A percentile compares a stretch with the other conserved stretches of the same genome.
Evolutionary conservation across 2,329 filamentous ascomycete species (phyloP).

Genomic region (Monosporascus sp.): DNA sequence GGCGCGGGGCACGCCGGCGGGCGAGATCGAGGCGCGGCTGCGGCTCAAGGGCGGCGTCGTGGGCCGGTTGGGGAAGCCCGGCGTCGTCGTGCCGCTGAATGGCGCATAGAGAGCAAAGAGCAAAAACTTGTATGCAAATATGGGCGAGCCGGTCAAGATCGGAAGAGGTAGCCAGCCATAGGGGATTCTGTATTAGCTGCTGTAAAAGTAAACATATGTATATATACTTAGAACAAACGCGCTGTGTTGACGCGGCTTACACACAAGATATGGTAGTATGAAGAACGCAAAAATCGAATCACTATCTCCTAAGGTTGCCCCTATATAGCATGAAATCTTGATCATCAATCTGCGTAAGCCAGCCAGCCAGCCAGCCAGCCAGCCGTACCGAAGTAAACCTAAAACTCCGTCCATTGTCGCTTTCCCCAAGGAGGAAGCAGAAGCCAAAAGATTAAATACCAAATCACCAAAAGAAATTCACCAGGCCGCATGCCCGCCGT

Average conservation of each 20-base stretch:
- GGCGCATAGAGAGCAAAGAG: neutral
- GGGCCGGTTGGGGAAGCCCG: slow-evolving; percentile 35
- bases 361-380: too few relatives aligned
- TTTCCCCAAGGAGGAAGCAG: too few relatives aligned
- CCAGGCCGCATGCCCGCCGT: slow-evolving; percentile 64
- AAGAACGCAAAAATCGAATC: neutral
- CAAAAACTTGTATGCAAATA: neutral
- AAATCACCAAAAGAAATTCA: neutral
- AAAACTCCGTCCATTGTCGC: too few relatives aligned
- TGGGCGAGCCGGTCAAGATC: neutral
- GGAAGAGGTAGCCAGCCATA: too few relatives aligned
- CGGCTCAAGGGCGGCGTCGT: slow-evolving; percentile 41
- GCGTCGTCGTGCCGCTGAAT: slow-evolving; percentile 32
- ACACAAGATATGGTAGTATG: neutral
- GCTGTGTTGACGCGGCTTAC: neutral
- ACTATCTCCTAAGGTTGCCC: neutral
- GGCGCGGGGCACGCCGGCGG: slow-evolving; percentile 30
- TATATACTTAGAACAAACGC: neutral
- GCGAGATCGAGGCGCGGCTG: slow-evolving; percentile 41
- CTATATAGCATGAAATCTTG: neutral
- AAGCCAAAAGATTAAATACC: neutral
- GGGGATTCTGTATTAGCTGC: neutral
- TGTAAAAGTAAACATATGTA: neutral
- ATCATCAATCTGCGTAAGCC: too few relatives aligned
- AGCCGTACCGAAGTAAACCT: too few relatives aligned